Evolutionary conservation across 306 rosid species (phyloP).

Genomic region (Medicago truncatula): MtrunA17r5.0-ANR NC_053048.1:48678501-48679000

Average conservation of each 20-base stretch:
- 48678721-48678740: constrained; percentile 85
- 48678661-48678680: constrained; percentile 82
- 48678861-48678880: constrained; percentile 52
- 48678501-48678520: too few relatives aligned
- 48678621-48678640: background rate
- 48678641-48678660: constrained; percentile 59
- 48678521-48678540: too few relatives aligned
- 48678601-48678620: background rate
- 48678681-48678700: constrained; percentile 77
- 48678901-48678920: constrained; percentile 45
- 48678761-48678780: constrained; percentile 94
- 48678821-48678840: too few relatives aligned
- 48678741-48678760: constrained; percentile 94
- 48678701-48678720: constrained; percentile 90
- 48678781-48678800: constrained; percentile 46
- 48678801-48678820: background rate
- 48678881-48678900: constrained; percentile 71
- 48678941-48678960: background rate
- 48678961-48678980: too few relatives aligned
- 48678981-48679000: too few relatives aligned
- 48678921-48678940: background rate
- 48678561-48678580: too few relatives aligned
- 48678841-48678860: background rate
- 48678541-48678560: too few relatives aligned
- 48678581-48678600: background rate